Base-by-base conservation (phyloP, 495 filamentous ascomycete species). In the Neohortaea acidophila region DNA sequence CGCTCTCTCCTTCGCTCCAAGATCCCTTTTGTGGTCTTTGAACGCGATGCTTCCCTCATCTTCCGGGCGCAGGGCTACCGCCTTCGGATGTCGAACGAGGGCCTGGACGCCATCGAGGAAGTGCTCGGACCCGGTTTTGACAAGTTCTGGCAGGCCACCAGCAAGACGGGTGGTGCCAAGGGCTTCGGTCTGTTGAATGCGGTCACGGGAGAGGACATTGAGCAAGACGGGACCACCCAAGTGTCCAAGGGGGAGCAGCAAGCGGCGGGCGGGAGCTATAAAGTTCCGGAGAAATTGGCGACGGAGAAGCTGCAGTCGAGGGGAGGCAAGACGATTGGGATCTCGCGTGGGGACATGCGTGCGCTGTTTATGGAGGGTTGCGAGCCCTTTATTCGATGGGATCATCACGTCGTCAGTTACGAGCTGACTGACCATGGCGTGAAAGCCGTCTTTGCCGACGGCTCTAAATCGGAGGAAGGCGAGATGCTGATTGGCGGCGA, bases 1-100 rank as follows among this genome's bases (percentile, higher is more conserved):
- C 67, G 63, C 36, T 64, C 62, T 9, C 61, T 72, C 19, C 56
- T 45, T 8, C 56, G 44, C 10, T 51, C 62, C 31, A 40, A 44
- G 0, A 66, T 68, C 20, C 66, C 67, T 12, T 69, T 67, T 51
- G 49, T 43, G 13, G 53, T 72, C 33, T 69, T 64, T 43, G 67
- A 72, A 47, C 55, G 60, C 17, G 68, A 72, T 37, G 37, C 51
- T 3, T 64, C 63, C 1, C 57, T 69, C 40, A 45, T 52, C 1
- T 65, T 63, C 40, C 65, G 67, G 24, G 63, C 60, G 1, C 67
- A 70, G 38, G 67, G 68, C 5, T 70, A 72, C 52, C 54, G 72
- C 9, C 55, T 74, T 6, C 62, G 67, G 21, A 59, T 73, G 7
- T 65, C 62, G 2, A 19, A 49, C 2, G 58, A 71, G 39, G 68